Base-by-base conservation (phyloP, 257 asterid species). In the Mitragyna speciosa region DNA sequence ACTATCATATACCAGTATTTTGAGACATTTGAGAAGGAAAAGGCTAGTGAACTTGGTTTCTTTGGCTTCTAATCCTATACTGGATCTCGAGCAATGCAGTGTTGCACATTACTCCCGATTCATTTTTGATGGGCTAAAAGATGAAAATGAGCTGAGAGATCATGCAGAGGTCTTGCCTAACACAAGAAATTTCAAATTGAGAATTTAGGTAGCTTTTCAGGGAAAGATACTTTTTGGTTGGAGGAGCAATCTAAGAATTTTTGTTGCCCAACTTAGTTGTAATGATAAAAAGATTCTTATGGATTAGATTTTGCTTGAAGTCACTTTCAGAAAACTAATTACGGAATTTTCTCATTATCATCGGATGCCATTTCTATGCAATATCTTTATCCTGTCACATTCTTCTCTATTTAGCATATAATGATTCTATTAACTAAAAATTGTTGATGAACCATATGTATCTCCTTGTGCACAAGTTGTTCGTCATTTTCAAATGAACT, bases 11-110 rank as follows among this genome's bases (percentile, higher is more conserved):
- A 93, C 72, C 98, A 93, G 87, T 93, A 93, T 68, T 93, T 93
- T 2, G 98, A 93, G 88, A 93, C 98, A 0, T 93, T 93, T 54
- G 98, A 93, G 88, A 93, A 93, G 92, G 98, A 93, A 70, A 93
- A 90, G 81, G 96, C 98, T 26, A 92, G 93, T 30, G 97, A 92
- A 86, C 92, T 93, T 36, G 97, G 98, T 31, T 90, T 93, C 93
- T 92, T 93, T 24, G 98, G 98, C 52, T 91, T 93, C 86, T 93
- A 84, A 89, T 79, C 41, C 76, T 71, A 5, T 24, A 12, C 31
- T 22, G 68, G 24, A 36, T 9, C 30, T 43, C 22, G 78, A 58
- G 54, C 17, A 20, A 33, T 30, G 26, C 56, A 24, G 33, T 75
- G 78, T 52, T 36, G 66, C 43, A 17, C 45, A 14, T 58, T 43